Base-by-base conservation (phyloP, 164 flowering plant genomes). In the Liriodendron chinense region DNA sequence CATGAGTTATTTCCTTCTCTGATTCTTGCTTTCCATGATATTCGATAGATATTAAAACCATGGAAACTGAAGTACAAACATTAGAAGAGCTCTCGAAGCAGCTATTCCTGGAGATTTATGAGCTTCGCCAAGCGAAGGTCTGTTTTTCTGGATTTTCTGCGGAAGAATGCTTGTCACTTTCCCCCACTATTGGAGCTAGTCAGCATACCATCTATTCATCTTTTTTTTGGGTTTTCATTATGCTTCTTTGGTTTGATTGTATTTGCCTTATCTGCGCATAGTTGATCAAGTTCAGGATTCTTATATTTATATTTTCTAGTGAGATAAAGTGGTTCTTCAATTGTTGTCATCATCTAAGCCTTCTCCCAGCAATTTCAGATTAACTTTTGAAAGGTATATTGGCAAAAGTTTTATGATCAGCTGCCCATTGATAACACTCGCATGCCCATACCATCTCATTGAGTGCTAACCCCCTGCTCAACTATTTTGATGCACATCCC, bases 101-200 rank as follows among this genome's bases (percentile, higher is more conserved):
- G 78, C 87, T 96, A 2, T 96, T 96, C 76, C 76, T 94, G 84
- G 99, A 96, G 80, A 90, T 94, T 71, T 96, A 87, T 86, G 99
- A 96, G 84, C 96, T 94, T 75, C 95, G 99, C 28, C 97, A 90
- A 84, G 97, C 97, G 56, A 95, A 93, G 97, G 97, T 95, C 61
- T 61, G 10, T 61, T 61, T 48, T 61, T 16, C 43, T 74, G 1
- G 22, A 23, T 73, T 34, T 53, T 53, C 8, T 21, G 7, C 28
- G 18, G 16, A 53, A 72, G 13, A 47, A 26, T 28, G 10, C 43
- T 16, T 34, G 70, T 16, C 14, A 16, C 22, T 28, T 68, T 18
- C 22, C 21, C 12, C 10, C 21, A 47, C 20, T 49, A 9, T 9
- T 49, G 49, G 57, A 56, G n/a, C 16, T 20, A 71, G 48, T 56